Conservation (phyloP, 164 flowering plant species). For the Kalanchoe fedtschenkoi region DNA sequence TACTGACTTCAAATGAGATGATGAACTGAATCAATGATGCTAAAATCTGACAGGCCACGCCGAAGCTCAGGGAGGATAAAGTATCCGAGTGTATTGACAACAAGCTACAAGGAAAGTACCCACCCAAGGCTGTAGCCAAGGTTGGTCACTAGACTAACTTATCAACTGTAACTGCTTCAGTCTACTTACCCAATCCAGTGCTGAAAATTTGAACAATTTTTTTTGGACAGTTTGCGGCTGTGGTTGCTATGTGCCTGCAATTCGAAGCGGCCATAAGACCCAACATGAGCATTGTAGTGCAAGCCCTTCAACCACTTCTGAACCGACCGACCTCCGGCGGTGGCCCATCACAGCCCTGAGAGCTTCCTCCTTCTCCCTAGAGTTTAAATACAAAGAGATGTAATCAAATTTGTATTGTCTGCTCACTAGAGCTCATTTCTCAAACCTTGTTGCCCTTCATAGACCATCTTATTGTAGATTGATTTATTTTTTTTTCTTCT, state of each 20-base stretch:
- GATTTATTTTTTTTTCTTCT: too few species aligned
- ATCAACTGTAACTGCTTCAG: background rate
- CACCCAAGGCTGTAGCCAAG: conserved; percentile 1
- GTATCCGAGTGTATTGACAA: background rate
- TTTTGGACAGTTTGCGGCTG: background rate
- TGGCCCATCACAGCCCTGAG: background rate
- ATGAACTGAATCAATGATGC: background rate
- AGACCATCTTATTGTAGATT: too few species aligned
- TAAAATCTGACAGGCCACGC: background rate
- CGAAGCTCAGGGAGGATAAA: conserved; percentile 7
- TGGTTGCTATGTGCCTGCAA: background rate
- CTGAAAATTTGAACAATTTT: background rate
- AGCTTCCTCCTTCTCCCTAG: background rate
- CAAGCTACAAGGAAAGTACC: background rate
- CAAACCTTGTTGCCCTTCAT: too few species aligned
- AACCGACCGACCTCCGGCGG: background rate
- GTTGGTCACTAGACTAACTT: background rate
- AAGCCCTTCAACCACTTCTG: conserved; percentile 5
- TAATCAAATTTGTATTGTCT: background rate
- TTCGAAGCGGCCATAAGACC: conserved; percentile 1
- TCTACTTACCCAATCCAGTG: background rate
- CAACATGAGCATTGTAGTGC: conserved; percentile 4
- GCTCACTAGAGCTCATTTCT: background rate
- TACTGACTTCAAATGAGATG: background rate
- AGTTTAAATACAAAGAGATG: background rate